A percentile compares a stretch with the other conserved stretches of the same genome.
phyloP scores from a whole-genome alignment of 768 basidiomycete species.

The Russula emetica region DNA sequence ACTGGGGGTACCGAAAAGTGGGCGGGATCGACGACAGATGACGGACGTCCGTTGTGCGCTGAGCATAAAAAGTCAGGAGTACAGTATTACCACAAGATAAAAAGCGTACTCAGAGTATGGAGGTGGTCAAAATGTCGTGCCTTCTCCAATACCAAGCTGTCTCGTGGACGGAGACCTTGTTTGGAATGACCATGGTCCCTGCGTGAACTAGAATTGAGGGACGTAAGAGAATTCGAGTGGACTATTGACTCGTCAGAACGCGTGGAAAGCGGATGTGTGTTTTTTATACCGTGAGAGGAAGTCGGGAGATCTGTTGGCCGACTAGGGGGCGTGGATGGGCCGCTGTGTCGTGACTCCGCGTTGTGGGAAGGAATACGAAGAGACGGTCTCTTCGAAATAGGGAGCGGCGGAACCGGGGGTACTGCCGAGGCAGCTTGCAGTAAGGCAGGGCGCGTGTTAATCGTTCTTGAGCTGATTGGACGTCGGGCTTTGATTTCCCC shows the following conservation, averaged over 20 bases:
- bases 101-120: slow-evolving; percentile 34
- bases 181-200: slow-evolving; percentile 6
- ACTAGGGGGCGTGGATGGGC: background rate
- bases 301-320: background rate
- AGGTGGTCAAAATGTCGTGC: slow-evolving; percentile 19
- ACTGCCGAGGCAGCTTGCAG: slow-evolving; percentile 20
- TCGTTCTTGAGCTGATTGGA: slow-evolving; percentile 29
- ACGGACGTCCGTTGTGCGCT: slow-evolving; percentile 15
- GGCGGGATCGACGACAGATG: slow-evolving; percentile 11
- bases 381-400: background rate
- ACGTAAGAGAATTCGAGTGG: background rate
- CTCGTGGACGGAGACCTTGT: slow-evolving; percentile 20
- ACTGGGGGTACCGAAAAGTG: slow-evolving; percentile 37
- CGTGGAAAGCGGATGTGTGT: background rate
- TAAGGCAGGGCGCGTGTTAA: slow-evolving; percentile 18
- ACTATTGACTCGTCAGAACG: slow-evolving; percentile 5
- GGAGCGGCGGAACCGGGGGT: slow-evolving; percentile 30
- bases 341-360: background rate
- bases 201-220: background rate
- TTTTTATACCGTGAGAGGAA: background rate
- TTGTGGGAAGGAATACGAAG: background rate
- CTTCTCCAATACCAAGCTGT: slow-evolving; percentile 30
- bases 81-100: slow-evolving; percentile 34
- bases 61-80: slow-evolving; percentile 26
- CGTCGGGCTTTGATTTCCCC: background rate